Evolutionary conservation across 2,329 filamentous ascomycete species (phyloP).

Genomic region (Paraconiothyrium sp.): DNA sequence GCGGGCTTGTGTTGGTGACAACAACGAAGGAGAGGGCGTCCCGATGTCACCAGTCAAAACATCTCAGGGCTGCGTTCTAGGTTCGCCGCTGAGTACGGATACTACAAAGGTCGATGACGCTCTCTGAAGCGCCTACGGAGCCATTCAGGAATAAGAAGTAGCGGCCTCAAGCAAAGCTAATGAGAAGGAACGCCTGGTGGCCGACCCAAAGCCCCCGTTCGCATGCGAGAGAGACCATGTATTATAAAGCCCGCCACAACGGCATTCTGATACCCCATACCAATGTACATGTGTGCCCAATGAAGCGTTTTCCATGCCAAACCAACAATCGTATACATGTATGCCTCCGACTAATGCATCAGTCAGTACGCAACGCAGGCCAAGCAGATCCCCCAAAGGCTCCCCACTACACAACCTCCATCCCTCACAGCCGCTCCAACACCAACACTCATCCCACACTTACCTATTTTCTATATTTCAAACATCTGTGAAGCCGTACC

Average conservation of each 20-base stretch:
- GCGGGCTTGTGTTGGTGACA: background rate
- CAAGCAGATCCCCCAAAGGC: too few species aligned
- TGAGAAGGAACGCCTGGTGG: background rate
- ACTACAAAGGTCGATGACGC: background rate
- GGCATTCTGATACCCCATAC: slow-evolving; percentile 10
- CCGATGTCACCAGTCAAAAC: background rate
- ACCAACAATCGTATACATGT: background rate
- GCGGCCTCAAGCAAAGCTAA: background rate
- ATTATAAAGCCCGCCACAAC: slow-evolving; percentile 1
- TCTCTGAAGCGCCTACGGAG: background rate
- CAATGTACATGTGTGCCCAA: background rate
- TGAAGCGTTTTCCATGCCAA: background rate
- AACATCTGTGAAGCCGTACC: background rate
- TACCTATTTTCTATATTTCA: too few species aligned
- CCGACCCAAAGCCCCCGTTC: background rate
- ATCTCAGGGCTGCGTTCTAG: background rate
- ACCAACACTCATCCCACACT: background rate
- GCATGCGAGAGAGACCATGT: background rate
- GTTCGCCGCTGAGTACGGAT: background rate
- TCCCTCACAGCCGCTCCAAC: background rate
- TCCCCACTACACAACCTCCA: background rate
- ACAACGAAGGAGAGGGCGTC: background rate
- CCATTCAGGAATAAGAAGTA: background rate
- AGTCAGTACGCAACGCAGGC: too few species aligned
- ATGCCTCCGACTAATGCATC: background rate